Evolutionary conservation across 2,329 filamentous ascomycete species (phyloP).

Genomic region (Hypoxylon rubiginosum): DNA sequence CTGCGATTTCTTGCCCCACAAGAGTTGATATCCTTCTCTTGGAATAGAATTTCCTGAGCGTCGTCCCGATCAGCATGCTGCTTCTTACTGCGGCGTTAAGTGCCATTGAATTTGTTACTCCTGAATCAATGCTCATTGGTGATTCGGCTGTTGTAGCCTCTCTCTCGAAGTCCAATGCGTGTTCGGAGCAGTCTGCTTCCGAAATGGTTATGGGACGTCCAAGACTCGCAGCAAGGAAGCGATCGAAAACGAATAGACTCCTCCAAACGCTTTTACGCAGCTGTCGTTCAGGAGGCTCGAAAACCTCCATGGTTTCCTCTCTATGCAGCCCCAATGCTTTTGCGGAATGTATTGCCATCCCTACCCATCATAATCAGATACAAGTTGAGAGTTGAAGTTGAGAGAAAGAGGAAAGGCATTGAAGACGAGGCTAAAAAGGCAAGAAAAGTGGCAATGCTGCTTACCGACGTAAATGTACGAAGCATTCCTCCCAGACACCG

Average conservation of each 20-base stretch:
- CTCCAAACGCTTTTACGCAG: slow-evolving; percentile 72
- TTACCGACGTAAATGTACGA: slow-evolving; percentile 73
- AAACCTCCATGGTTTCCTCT: slow-evolving; percentile 69
- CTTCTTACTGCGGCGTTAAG: slow-evolving; percentile 70
- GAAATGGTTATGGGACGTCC: slow-evolving; percentile 73
- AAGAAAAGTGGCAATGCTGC: slow-evolving; percentile 26
- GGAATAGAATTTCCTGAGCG: slow-evolving; percentile 72
- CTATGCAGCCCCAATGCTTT: slow-evolving; percentile 73
- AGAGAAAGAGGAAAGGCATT: background rate
- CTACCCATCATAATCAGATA: slow-evolving; percentile 53
- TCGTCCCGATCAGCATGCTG: slow-evolving; percentile 69
- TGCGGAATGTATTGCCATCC: slow-evolving; percentile 73
- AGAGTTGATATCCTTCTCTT: slow-evolving; percentile 69
- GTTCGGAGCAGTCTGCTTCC: slow-evolving; percentile 71
- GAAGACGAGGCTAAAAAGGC: background rate
- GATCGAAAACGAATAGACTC: slow-evolving; percentile 74
- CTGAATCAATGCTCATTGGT: slow-evolving; percentile 27
- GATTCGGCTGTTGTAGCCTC: slow-evolving; percentile 24
- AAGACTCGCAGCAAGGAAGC: slow-evolving; percentile 72
- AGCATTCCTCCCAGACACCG: slow-evolving; percentile 72
- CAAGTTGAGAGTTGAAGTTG: background rate
- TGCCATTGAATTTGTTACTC: slow-evolving; percentile 50
- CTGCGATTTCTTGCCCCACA: slow-evolving; percentile 69
- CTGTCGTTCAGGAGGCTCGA: slow-evolving; percentile 60
- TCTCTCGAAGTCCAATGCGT: slow-evolving; percentile 53